phyloP scores from a whole-genome alignment of 2,329 filamentous ascomycete genomes.

The Talaromyces rugulosus region DNA sequence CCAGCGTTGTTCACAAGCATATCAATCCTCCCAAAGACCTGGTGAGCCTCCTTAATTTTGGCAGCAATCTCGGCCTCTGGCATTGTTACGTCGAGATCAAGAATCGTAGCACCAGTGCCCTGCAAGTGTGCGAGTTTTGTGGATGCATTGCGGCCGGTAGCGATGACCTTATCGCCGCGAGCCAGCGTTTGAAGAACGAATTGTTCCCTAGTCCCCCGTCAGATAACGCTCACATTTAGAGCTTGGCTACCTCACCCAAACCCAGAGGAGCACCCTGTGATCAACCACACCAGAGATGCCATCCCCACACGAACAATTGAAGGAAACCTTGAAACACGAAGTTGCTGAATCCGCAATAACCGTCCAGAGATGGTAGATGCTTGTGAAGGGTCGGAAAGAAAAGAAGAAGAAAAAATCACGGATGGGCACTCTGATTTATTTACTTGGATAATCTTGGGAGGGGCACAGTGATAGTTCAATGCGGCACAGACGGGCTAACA shows the following conservation, averaged over 20 bases:
- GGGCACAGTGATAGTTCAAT: not conserved
- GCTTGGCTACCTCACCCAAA: slow-evolving; percentile 2
- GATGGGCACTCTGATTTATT: not conserved
- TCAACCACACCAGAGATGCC: slow-evolving; percentile 8
- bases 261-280: slow-evolving; percentile 9
- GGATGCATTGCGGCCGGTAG: slow-evolving; percentile 10
- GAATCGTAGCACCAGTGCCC: slow-evolving; percentile 7
- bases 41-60: slow-evolving; percentile 3
- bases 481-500: not conserved
- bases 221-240: not conserved
- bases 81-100: slow-evolving; percentile 8
- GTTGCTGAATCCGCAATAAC: not conserved
- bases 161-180: slow-evolving; percentile 9
- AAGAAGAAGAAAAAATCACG: not conserved
- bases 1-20: slow-evolving; percentile 12
- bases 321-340: not conserved
- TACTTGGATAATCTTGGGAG: not conserved
- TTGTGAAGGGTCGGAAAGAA: not conserved
- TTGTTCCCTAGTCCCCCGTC: slow-evolving; percentile 2
- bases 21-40: slow-evolving; percentile 8
- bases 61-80: slow-evolving; percentile 6
- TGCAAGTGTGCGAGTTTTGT: slow-evolving; percentile 8
- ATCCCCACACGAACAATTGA: not conserved
- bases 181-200: slow-evolving; percentile 10
- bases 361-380: not conserved